Evolutionary conservation across 2,329 filamentous ascomycete species (phyloP).

Genomic region (Aspergillus ochraceus): DNA sequence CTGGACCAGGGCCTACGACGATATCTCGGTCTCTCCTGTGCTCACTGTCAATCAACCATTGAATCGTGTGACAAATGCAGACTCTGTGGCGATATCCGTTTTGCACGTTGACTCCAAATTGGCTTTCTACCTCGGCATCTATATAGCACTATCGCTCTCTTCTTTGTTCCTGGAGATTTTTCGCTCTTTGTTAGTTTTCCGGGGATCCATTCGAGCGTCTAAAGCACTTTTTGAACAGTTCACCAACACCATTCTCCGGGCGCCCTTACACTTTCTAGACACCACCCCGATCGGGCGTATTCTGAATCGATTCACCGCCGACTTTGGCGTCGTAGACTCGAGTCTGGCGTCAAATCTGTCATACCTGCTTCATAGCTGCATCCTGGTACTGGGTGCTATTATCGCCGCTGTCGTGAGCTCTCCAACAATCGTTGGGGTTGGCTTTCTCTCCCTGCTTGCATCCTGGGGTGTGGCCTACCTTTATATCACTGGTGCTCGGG

Average conservation of each 20-base stretch:
- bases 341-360: slow-evolving; percentile 62
- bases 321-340: slow-evolving; percentile 72
- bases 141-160: slow-evolving; percentile 3
- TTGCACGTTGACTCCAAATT: neutral
- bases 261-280: slow-evolving; percentile 74
- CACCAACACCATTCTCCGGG: slow-evolving; percentile 65
- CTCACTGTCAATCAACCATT: neutral
- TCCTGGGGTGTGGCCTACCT: slow-evolving; percentile 43
- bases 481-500: slow-evolving; percentile 68
- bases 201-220: slow-evolving; percentile 69
- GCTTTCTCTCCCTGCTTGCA: slow-evolving; percentile 2
- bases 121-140: slow-evolving; percentile 3
- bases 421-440: slow-evolving; percentile 4
- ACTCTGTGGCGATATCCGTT: neutral
- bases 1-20: slow-evolving; percentile 36
- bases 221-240: slow-evolving; percentile 66
- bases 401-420: slow-evolving; percentile 29
- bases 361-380: slow-evolving; percentile 58
- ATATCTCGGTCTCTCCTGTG: neutral
- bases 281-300: slow-evolving; percentile 74
- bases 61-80: no score
- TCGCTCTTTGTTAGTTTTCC: slow-evolving; percentile 64
- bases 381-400: slow-evolving; percentile 66
- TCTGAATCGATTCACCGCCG: slow-evolving; percentile 73
- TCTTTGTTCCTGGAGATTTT: slow-evolving; percentile 24